phyloP scores from a whole-genome alignment of 1,139 yeast species.

The Debaryomyces sp. region DNA sequence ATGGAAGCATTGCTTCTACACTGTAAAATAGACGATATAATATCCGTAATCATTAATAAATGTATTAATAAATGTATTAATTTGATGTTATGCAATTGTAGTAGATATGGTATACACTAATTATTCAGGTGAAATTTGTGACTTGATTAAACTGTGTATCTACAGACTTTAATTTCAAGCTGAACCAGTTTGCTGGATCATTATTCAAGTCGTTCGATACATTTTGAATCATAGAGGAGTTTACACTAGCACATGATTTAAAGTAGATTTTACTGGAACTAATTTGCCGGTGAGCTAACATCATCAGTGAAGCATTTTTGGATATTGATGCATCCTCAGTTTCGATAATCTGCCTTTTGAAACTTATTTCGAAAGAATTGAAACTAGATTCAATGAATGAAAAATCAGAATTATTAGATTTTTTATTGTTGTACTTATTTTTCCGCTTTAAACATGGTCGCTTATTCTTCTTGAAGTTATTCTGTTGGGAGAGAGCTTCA shows the following conservation, averaged over 20 bases:
- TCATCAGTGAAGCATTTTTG: background rate
- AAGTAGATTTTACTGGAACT: background rate
- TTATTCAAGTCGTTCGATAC: conserved; percentile 13
- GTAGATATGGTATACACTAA: background rate
- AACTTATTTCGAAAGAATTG: conserved; percentile 15
- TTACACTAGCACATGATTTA: background rate
- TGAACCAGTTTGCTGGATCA: conserved; percentile 24
- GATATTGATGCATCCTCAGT: background rate
- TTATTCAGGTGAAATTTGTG: background rate
- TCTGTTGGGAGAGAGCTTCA: background rate
- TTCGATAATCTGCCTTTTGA: background rate
- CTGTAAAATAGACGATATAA: conserved; percentile 1
- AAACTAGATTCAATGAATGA: conserved; percentile 13
- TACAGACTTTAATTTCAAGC: conserved; percentile 16
- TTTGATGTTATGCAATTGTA: background rate
- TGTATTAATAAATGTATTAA: background rate
- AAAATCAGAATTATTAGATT: background rate
- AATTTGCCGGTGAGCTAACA: background rate
- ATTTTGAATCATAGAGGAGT: background rate
- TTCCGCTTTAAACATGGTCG: conserved; percentile 8
- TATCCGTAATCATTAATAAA: background rate
- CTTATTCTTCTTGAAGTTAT: background rate
- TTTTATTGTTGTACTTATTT: background rate
- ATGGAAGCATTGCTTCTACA: background rate
- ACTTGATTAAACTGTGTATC: background rate